Evolutionary conservation across 768 basidiomycete species (phyloP).

Genomic region (Suillus americanus): DNA sequence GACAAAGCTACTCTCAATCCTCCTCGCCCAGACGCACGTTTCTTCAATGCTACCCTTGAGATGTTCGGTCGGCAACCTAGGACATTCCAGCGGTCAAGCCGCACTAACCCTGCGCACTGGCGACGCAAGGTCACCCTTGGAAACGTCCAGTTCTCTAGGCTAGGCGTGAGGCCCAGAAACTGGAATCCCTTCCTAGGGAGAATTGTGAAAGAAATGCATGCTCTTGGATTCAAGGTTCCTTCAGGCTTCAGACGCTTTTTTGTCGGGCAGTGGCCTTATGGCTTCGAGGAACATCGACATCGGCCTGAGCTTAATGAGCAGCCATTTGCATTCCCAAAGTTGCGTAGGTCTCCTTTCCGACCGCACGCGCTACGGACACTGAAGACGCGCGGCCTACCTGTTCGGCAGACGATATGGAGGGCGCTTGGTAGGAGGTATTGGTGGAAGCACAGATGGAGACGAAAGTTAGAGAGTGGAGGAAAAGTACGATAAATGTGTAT

Average conservation of each 20-base stretch:
- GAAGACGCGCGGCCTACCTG: constrained; percentile 37
- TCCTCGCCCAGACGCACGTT: constrained; percentile 57
- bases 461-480: constrained; percentile 18
- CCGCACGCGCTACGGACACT: constrained; percentile 24
- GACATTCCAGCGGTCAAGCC: constrained; percentile 18
- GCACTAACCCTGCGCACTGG: constrained; percentile 26
- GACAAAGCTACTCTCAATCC: constrained; percentile 32
- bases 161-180: constrained; percentile 22
- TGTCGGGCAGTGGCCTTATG: constrained; percentile 32
- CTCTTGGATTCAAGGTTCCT: constrained; percentile 41
- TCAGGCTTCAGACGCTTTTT: constrained; percentile 39
- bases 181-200: constrained; percentile 38
- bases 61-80: constrained; percentile 35
- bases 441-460: constrained; percentile 20
- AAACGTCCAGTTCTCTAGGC: constrained; percentile 24
- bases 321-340: constrained; percentile 27
- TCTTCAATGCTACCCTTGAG: constrained; percentile 62
- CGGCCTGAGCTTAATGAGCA: constrained; percentile 19
- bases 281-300: constrained; percentile 17
- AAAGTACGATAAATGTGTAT: constrained; percentile 28
- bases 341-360: constrained; percentile 18
- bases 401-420: constrained; percentile 29
- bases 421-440: constrained; percentile 10
- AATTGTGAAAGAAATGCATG: constrained; percentile 39
- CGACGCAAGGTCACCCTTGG: constrained; percentile 30